Conservation (phyloP, 2,329 filamentous ascomycete genomes). For the Aspergillus persii region DNA sequence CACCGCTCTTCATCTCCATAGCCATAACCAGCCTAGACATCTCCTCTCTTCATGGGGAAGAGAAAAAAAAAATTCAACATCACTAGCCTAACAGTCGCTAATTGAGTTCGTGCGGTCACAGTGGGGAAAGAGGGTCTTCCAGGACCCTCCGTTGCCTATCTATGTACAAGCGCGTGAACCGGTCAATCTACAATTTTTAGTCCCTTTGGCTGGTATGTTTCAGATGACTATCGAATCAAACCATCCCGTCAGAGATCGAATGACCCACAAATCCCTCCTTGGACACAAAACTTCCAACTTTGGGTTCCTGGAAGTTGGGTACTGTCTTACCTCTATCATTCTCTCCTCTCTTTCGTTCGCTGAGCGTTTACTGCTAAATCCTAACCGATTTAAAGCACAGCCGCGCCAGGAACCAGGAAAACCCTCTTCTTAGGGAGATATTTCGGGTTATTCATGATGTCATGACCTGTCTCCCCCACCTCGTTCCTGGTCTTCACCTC, state of each 20-base stretch:
- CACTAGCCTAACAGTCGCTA: neutral
- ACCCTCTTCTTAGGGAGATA: neutral
- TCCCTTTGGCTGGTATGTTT: neutral
- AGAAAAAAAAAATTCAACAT: neutral
- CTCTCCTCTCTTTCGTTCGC: neutral
- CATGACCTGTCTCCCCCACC: neutral
- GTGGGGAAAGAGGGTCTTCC: neutral
- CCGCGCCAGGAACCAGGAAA: slow-evolving; percentile 6
- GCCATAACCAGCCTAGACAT: neutral
- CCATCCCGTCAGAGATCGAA: neutral
- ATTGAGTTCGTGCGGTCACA: neutral
- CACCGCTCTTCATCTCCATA: slow-evolving; percentile 12
- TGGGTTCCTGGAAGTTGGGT: neutral
- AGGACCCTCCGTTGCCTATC: neutral
- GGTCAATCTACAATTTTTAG: neutral
- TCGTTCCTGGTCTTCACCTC: neutral
- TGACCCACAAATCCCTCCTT: neutral
- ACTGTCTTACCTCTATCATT: neutral
- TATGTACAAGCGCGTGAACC: neutral
- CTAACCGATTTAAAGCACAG: neutral
- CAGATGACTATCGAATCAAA: neutral
- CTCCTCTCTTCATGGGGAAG: neutral
- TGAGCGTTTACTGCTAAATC: neutral
- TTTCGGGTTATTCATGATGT: slow-evolving; percentile 5
- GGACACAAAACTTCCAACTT: neutral